A percentile compares a stretch with the other conserved stretches of the same genome.
These are phyloP conservation scores for Fusarium napiforme DNA, from an alignment of 2,329 filamentous ascomycete species.

Conservation along the genomic window DNA sequence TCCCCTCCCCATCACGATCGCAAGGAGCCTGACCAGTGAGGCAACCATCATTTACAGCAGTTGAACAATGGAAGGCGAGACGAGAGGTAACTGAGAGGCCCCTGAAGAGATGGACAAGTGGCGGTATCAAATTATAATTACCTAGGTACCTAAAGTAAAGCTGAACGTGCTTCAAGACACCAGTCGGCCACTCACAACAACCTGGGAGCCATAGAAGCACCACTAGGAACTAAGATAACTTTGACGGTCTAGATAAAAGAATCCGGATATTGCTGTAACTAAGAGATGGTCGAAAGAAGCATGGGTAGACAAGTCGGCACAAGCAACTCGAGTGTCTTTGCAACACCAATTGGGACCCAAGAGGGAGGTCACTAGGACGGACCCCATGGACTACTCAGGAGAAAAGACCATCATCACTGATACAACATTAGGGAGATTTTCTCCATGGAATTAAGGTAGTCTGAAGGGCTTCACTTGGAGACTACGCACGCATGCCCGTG, in stretches of 20 bases:
- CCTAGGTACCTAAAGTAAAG: background rate
- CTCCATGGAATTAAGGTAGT: rapidly evolving
- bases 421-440: rapidly evolving
- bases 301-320: too few species aligned
- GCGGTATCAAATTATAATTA: background rate
- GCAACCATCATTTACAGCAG: background rate
- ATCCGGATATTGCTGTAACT: too few species aligned
- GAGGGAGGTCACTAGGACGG: background rate
- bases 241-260: rapidly evolving
- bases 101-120: background rate
- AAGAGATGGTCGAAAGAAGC: background rate
- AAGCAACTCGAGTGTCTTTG: background rate
- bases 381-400: background rate
- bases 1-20: background rate
- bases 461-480: background rate
- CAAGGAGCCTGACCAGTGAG: background rate
- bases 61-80: background rate
- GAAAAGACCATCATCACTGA: too few species aligned
- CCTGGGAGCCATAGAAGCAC: background rate
- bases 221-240: background rate
- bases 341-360: background rate
- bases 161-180: background rate
- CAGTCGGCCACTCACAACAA: too few species aligned
- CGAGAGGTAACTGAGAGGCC: background rate
- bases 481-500: background rate